phyloP scores from a whole-genome alignment of 768 basidiomycete species.

The Lentinula raphanica region DNA sequence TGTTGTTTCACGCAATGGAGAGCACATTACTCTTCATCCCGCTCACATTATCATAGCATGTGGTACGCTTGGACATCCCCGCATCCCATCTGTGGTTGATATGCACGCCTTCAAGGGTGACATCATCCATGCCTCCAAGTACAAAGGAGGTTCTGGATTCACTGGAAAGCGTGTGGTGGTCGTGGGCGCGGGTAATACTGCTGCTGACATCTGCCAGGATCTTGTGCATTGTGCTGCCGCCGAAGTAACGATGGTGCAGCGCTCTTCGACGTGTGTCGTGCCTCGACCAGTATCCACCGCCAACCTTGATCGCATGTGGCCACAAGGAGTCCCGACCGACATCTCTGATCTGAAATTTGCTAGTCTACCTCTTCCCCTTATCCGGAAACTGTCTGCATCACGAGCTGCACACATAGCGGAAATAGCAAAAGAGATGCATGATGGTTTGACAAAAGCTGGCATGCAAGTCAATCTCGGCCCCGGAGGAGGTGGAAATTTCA shows the following conservation, averaged over 20 bases:
- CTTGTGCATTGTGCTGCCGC: constrained; percentile 24
- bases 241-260: constrained; percentile 37
- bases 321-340: constrained; percentile 17
- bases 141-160: constrained; percentile 18
- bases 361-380: constrained; percentile 10
- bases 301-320: constrained; percentile 10
- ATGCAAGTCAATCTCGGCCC: constrained; percentile 28
- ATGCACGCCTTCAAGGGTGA: constrained; percentile 25
- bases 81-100: constrained; percentile 23
- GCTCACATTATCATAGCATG: constrained; percentile 23
- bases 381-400: constrained; percentile 6
- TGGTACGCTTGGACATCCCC: constrained; percentile 30
- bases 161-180: constrained; percentile 33
- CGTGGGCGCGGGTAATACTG: constrained; percentile 36
- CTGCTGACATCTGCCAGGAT: constrained; percentile 35
- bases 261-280: constrained; percentile 32
- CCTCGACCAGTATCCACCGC: constrained; percentile 1
- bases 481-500: constrained; percentile 24
- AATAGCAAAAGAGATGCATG: constrained; percentile 22
- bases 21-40: constrained; percentile 25
- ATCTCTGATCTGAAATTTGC: constrained; percentile 18
- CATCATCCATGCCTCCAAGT: constrained; percentile 27
- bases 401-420: constrained; percentile 13
- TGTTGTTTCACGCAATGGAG: constrained; percentile 31
- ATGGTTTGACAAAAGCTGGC: constrained; percentile 32